Base-by-base conservation (phyloP, 371 early-diverging fungal genomes). In the Sporodiniella umbellata region DNA sequence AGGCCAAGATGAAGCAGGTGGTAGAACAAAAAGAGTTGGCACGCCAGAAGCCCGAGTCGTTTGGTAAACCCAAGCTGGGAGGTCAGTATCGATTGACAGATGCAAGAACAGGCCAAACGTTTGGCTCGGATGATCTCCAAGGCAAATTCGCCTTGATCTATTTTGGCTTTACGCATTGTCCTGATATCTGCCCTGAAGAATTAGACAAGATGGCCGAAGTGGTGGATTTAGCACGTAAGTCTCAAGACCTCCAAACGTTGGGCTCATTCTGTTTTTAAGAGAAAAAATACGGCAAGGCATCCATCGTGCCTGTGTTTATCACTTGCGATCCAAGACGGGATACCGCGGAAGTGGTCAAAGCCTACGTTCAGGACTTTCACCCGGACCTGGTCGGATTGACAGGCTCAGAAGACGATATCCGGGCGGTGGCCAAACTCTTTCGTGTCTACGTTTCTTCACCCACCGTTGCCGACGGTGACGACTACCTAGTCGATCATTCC, bases 171-270 rank as follows among this genome's bases (percentile, higher is more conserved):
- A 96, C 97, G 19, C 81, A 96, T 75, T 98, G 99, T 64, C 99
- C 99, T 0, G 99, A 98, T 75, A 92, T 98, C 48, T 98, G 99
- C 52, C 99, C 99, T 17, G 98, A 97, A 54, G 99, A 98, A 68
- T 72, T 98, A 45, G 98, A 98, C 62, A 96, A 95, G 75, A 95
- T 98, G 86, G 88, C 92, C 4, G 84, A 88, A 48, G 89, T 93
- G 11, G 80, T 95, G n/a, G 89, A 94, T 25, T 68, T 62, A 3
- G 60, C 93, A 42, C 85, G 90, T 83, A 81, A 67, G 77, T 61
- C n/a, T n/a, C n/a, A n/a, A n/a, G n/a, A n/a, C n/a, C n/a, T n/a
- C n/a, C n/a, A n/a, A n/a, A n/a, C n/a, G n/a, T n/a, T n/a, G n/a
- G n/a, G n/a, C n/a, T n/a, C n/a, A n/a, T n/a, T n/a, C n/a, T 28